Conservation (phyloP, 2,329 filamentous ascomycete species). For the Aureobasidium sp. region DNA sequence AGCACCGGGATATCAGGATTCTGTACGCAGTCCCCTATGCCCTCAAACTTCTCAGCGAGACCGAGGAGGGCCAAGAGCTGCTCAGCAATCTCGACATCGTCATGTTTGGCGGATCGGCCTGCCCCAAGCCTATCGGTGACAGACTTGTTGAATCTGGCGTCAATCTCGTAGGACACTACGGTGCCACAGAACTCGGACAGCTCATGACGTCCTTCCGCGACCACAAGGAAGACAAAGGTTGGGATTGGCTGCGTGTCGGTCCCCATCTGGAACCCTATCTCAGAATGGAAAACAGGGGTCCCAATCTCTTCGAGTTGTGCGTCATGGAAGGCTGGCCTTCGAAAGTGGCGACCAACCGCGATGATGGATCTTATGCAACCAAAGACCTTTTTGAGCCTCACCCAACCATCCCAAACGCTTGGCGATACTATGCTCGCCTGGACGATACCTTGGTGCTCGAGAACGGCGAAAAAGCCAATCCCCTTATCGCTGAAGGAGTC, state of each 20-base stretch:
- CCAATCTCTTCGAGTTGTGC: slow-evolving; percentile 32
- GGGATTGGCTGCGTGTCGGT: slow-evolving; percentile 50
- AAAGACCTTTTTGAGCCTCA: slow-evolving; percentile 40
- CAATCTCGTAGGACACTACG: slow-evolving; percentile 21
- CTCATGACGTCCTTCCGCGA: slow-evolving; percentile 51
- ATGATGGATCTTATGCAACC: slow-evolving; percentile 41
- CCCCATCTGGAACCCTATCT: slow-evolving; percentile 37
- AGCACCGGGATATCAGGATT: slow-evolving; percentile 36
- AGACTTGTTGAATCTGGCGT: slow-evolving; percentile 21
- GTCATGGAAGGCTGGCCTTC: slow-evolving; percentile 22
- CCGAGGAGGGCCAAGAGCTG: slow-evolving; percentile 37
- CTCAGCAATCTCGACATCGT: slow-evolving; percentile 20
- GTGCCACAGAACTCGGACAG: slow-evolving; percentile 52
- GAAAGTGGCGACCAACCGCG: slow-evolving; percentile 34
- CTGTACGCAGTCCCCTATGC: slow-evolving; percentile 58
- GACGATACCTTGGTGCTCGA: slow-evolving; percentile 39
- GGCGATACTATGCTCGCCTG: slow-evolving; percentile 37
- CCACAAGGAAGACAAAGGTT: slow-evolving; percentile 43
- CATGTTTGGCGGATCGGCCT: slow-evolving; percentile 24
- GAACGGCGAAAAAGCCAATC: slow-evolving; percentile 42
- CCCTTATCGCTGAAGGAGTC: slow-evolving; percentile 42
- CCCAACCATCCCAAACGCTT: slow-evolving; percentile 32
- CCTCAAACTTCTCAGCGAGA: slow-evolving; percentile 54
- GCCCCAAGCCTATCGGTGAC: slow-evolving; percentile 23
- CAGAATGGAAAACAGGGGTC: slow-evolving; percentile 26